Conservation (phyloP, 257 asterid species). For the Fraxinus quadrangulata region DNA sequence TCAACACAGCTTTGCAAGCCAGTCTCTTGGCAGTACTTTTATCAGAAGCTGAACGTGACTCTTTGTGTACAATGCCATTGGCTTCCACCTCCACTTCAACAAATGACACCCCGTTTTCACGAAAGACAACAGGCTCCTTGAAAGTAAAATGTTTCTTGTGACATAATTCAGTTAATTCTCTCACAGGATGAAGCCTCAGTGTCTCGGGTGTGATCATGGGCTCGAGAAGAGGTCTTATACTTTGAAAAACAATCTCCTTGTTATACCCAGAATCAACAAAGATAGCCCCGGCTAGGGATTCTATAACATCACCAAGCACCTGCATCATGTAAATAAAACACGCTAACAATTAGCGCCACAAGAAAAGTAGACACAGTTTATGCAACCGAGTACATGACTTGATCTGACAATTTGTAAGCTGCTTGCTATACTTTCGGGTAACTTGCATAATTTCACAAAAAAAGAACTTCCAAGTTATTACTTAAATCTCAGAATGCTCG, state of each 20-base stretch:
- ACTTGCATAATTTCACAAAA: not conserved
- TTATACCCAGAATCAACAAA: slow-evolving; percentile 67
- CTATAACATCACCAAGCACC: slow-evolving; percentile 91
- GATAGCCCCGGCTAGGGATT: slow-evolving; percentile 82
- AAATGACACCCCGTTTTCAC: slow-evolving; percentile 33
- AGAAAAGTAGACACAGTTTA: not conserved
- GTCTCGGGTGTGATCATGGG: slow-evolving; percentile 74
- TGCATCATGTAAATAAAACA: slow-evolving; percentile 11
- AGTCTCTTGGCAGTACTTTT: slow-evolving; percentile 44
- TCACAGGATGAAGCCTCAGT: slow-evolving; percentile 60
- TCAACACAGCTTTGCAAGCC: slow-evolving; percentile 56
- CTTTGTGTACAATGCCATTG: slow-evolving; percentile 38
- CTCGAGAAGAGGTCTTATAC: slow-evolving; percentile 76
- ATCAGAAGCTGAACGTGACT: slow-evolving; percentile 35
- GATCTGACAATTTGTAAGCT: not conserved
- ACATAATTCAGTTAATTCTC: slow-evolving; percentile 66
- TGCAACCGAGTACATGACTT: not conserved
- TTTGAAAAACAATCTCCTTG: slow-evolving; percentile 46
- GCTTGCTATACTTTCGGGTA: not conserved
- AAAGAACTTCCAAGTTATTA: not conserved
- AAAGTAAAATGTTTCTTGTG: slow-evolving; percentile 39
- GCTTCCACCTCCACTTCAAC: slow-evolving; percentile 63
- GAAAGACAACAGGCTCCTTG: slow-evolving; percentile 27
- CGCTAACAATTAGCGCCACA: not conserved
- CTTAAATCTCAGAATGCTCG: not conserved